Evolutionary conservation across 306 rosid genomes (phyloP).

Genomic region (Calophaca sinica): DNA sequence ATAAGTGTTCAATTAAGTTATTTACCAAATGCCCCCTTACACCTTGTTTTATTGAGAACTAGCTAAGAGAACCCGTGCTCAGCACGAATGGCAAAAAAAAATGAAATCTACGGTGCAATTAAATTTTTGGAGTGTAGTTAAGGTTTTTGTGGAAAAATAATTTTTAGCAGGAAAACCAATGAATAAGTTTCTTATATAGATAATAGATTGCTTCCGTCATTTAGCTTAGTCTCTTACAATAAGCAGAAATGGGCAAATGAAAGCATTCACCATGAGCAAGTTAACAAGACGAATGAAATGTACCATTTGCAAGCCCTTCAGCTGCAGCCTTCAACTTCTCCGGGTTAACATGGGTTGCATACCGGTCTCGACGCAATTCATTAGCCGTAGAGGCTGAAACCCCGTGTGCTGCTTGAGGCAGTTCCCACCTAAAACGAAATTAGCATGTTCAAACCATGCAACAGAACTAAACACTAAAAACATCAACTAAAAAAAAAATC

Average conservation of each 20-base stretch:
- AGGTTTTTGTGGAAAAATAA: too few relatives aligned
- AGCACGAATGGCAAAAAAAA: too few relatives aligned
- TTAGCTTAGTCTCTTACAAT: neutral
- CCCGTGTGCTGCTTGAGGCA: conserved; percentile 54
- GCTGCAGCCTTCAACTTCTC: conserved; percentile 92
- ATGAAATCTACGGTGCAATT: too few relatives aligned
- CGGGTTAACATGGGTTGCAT: conserved; percentile 54
- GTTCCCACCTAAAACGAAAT: conserved; percentile 70
- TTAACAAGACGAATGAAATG: conserved; percentile 32
- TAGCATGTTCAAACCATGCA: conserved; percentile 3
- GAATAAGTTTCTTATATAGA: too few relatives aligned
- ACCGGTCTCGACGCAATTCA: conserved; percentile 74
- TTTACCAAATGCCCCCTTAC: too few relatives aligned
- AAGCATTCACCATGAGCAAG: neutral
- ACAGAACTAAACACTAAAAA: neutral
- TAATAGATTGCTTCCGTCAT: neutral
- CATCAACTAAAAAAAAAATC: neutral
- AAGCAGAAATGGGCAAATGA: conserved; percentile 17
- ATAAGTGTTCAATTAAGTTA: too few relatives aligned
- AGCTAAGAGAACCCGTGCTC: too few relatives aligned
- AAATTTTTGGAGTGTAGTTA: too few relatives aligned
- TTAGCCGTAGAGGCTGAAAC: conserved; percentile 87
- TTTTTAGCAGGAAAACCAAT: too few relatives aligned
- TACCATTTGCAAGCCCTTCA: conserved; percentile 80
- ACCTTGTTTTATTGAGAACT: too few relatives aligned